Conservation (phyloP, 179 eudicot species). For the Vitellaria paradoxa region DNA sequence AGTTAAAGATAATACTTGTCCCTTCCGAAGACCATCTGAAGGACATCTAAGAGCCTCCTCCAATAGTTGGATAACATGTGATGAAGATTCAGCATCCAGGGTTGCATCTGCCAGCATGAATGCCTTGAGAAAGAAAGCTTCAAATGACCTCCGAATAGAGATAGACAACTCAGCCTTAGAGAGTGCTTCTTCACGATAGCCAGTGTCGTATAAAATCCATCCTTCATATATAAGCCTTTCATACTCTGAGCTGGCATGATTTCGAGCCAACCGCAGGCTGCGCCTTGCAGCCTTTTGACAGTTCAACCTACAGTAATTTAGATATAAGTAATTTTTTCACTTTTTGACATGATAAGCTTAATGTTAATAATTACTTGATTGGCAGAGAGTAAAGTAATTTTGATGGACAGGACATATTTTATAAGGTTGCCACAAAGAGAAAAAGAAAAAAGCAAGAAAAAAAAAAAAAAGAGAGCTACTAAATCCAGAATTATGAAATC, state of each 20-base stretch:
- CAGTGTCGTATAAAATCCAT: conserved; percentile 59
- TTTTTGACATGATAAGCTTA: no score
- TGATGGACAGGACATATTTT: no score
- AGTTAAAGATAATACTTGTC: conserved; percentile 31
- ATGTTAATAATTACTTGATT: no score
- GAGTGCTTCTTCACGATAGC: conserved; percentile 55
- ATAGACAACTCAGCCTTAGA: conserved; percentile 54
- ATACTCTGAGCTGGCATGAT: conserved; percentile 33
- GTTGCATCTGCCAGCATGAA: conserved; percentile 47
- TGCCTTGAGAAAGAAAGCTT: conserved; percentile 61
- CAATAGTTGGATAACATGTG: conserved; percentile 44
- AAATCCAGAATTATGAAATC: no score
- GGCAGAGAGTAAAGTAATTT: no score
- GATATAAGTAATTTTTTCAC: not conserved
- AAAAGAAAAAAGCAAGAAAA: no score
- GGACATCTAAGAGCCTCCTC: conserved; percentile 61
- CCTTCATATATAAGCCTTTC: conserved; percentile 62
- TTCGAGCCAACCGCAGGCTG: conserved; percentile 51
- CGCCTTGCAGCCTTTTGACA: conserved; percentile 67
- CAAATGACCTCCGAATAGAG: conserved; percentile 51
- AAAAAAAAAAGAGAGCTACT: no score
- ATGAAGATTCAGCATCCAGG: conserved; percentile 36
- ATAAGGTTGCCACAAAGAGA: no score
- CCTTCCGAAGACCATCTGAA: conserved; percentile 62
- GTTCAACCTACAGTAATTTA: conserved; percentile 35